phyloP scores from a whole-genome alignment of 2,329 filamentous ascomycete species.

The Xylaria sp. region DNA sequence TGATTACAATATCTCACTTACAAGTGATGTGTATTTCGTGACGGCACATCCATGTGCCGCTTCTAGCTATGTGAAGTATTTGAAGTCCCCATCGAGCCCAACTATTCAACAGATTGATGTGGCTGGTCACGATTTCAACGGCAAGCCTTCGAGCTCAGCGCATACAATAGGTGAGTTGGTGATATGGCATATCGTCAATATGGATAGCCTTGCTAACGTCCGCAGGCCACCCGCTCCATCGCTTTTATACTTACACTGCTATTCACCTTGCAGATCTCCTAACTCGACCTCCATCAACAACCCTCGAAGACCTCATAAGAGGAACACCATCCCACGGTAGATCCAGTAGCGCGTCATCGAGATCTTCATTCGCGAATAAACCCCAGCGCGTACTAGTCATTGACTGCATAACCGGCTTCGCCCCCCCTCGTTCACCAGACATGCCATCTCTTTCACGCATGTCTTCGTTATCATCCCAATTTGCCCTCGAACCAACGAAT shows the following conservation, averaged over 20 bases:
- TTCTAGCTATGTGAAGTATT: constrained; percentile 65
- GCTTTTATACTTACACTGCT: constrained; percentile 69
- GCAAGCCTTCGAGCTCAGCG: constrained; percentile 59
- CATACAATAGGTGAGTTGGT: constrained; percentile 59
- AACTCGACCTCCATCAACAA: constrained; percentile 54
- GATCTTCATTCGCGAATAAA: constrained; percentile 43
- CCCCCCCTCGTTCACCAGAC: constrained; percentile 57
- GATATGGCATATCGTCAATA: constrained; percentile 1
- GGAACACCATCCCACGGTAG: constrained; percentile 26
- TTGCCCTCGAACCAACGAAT: constrained; percentile 47
- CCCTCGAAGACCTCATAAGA: constrained; percentile 37
- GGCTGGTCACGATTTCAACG: constrained; percentile 57
- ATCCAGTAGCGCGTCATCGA: constrained; percentile 34
- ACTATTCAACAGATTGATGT: constrained; percentile 69
- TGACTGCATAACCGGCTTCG: constrained; percentile 70
- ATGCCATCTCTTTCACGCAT: constrained; percentile 62
- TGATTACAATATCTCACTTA: constrained; percentile 59
- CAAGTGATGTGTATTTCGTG: constrained; percentile 72
- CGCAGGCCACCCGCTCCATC: constrained; percentile 71
- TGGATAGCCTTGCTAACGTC: constrained; percentile 28
- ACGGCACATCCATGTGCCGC: constrained; percentile 74
- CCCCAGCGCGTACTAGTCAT: constrained; percentile 66
- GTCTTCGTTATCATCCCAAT: constrained; percentile 52
- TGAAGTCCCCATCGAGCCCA: constrained; percentile 70
- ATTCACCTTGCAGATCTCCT: constrained; percentile 70